phyloP scores from a whole-genome alignment of 106 monocot genomes.

The Apostasia ramifera region DNA sequence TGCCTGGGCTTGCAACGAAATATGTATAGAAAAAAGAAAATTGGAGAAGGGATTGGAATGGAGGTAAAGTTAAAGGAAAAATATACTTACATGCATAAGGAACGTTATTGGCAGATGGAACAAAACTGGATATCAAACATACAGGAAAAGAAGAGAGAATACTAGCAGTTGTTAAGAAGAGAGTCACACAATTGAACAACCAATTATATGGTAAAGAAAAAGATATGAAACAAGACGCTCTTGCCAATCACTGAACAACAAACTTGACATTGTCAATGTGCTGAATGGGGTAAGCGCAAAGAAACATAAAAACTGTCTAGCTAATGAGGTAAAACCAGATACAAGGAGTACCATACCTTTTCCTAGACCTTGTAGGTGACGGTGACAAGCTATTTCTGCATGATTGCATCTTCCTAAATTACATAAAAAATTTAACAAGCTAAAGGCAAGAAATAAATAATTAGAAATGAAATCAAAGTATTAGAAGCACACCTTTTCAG shows the following conservation, averaged over 20 bases:
- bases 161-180: background rate
- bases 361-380: conserved; percentile 50
- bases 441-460: background rate
- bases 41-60: no score
- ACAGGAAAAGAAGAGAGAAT: no score
- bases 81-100: no score
- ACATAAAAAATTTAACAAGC: conserved; percentile 4
- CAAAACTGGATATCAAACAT: no score
- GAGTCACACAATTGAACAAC: background rate
- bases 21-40: no score
- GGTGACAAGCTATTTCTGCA: conserved; percentile 29
- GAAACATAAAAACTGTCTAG: background rate
- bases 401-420: conserved; percentile 49
- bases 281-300: background rate
- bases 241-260: background rate
- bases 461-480: background rate
- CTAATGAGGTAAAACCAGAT: background rate
- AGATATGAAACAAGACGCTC: background rate
- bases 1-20: no score
- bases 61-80: no score
- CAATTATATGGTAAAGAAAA: background rate
- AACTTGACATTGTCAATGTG: background rate
- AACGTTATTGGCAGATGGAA: no score
- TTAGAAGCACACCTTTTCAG: conserved; percentile 32
- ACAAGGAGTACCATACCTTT: conserved; percentile 31